Base-by-base conservation (phyloP, 2,329 filamentous ascomycete genomes). In the Beauveria medogensis region DNA sequence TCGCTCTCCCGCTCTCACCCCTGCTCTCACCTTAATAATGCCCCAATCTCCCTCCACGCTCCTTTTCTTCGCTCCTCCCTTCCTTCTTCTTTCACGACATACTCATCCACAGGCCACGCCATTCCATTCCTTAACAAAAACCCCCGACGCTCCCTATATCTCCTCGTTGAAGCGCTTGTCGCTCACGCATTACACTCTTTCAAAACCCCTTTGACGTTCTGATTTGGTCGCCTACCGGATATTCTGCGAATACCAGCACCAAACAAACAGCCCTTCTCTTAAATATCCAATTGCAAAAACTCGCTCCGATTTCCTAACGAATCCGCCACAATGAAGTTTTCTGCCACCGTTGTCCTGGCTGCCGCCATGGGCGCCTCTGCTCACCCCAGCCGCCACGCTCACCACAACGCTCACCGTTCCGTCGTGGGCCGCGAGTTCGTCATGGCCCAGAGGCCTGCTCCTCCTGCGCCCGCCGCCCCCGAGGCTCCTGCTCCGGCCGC, bases 321-420 rank as follows among this genome's bases (percentile, higher is more conserved):
- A 30, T 30, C 9, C 59, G 48, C 55, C 65, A 74, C 64, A 57
- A 78, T 78, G 76, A 78, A 78, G 72, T 68, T 77, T 69, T 71
- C 75, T 30, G 67, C 75, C 59, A 63, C 72, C 48, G 52, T 76
- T 60, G 40, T 75, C 62, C 67, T 77, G 61, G 71, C 74, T 63
- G 72, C 75, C 65, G 75, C 74, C 69, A 66, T 77, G 54, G 74
- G 75, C 67, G 76, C 69, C 61, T 70, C 74, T 63, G 75, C 76
- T 59, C 74, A 73, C 68, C 76, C 76, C 62, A 76, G 73, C 63
- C 69, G 70, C 58, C 72, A 73, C 62, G 69, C 66, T 44, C 75
- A 77, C 69, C 64, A 67, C 63, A 69, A 73, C 64, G 65, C 67
- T 55, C 68, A 74, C 67, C 70, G 70, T 60, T 70, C 72, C 60